Base-by-base conservation (phyloP, 495 filamentous ascomycete species). In the Trichocladium antarcticum region DNA sequence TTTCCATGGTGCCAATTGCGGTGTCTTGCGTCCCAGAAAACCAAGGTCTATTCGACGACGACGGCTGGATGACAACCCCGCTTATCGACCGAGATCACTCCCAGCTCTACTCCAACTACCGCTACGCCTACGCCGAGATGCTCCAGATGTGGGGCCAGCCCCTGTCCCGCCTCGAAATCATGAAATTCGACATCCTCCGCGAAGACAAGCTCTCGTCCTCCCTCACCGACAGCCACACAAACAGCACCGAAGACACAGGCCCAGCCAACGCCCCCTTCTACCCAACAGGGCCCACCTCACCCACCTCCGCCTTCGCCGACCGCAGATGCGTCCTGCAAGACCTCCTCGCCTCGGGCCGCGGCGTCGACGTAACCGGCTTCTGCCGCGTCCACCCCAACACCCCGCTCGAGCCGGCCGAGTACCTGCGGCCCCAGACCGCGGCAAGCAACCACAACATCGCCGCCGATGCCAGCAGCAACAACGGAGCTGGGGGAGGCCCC, bases 91-190 rank as follows among this genome's bases (percentile, higher is more conserved):
- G 73, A 6, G 73, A 68, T 28, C 77, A 78, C 36, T 65, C 74
- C 37, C 58, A 68, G 28, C 61, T 82, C 5, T 89, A 87, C 56
- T 68, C 68, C 7, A 74, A 76, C 37, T 96, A 93, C 64, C 79
- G 89, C 15, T 75, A 77, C 44, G 73, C 80, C 32, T 96, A 96
- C 59, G 86, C 90, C 10, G 76, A 90, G 51, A 74, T 93, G 55
- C 73, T 96, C 1, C 81, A 78, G 37, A 77, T 83, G 48, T 96
- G 90, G 89, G 75, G 77, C n/a, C 71, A 90, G 7, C 82, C 83
- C 0, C 71, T 85, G 5, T 74, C 82, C 27, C 74, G 83, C 15
- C 77, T 87, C 6, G 87, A 95, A 65, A 77, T 96, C 17, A 69
- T 94, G 46, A 93, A 93, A 57, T 90, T 89, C 62, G 84, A 87